Conservation (phyloP, 2,329 filamentous ascomycete genomes). For the Aquanectria penicillioides region DNA sequence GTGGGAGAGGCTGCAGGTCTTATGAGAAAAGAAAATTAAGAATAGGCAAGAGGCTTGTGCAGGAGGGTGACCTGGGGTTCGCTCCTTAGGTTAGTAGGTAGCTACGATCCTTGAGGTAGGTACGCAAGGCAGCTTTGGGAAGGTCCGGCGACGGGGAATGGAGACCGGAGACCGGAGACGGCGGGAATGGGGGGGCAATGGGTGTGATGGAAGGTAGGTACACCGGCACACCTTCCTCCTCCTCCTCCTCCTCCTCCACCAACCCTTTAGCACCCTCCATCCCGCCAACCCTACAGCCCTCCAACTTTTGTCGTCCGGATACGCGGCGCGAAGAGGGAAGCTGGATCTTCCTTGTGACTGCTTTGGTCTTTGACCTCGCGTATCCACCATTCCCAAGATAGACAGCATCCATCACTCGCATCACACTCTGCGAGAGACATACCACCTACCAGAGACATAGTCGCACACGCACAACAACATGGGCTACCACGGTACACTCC, state of each 20-base stretch:
- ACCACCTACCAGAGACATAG: neutral
- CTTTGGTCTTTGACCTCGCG: constrained; percentile 2
- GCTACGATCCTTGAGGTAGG: constrained; percentile 15
- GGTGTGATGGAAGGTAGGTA: neutral
- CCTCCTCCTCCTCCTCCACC: no score
- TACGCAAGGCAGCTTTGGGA: constrained; percentile 31
- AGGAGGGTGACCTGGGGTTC: no score
- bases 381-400: no score
- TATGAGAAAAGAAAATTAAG: constrained; percentile 23
- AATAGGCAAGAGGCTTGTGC: constrained; percentile 18
- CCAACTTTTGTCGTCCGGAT: no score
- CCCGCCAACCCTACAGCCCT: no score
- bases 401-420: constrained; percentile 3
- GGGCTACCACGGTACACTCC: neutral
- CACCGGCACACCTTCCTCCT: constrained; percentile 26
- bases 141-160: constrained; percentile 1
- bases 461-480: neutral
- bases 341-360: constrained; percentile 28
- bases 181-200: neutral
- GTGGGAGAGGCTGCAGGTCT: constrained; percentile 30
- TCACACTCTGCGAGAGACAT: neutral
- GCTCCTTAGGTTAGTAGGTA: no score
- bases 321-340: constrained; percentile 6
- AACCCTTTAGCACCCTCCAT: no score
- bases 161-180: neutral